phyloP scores from a whole-genome alignment of 2,329 filamentous ascomycete species.

The Calonectria pseudoturangicola region DNA sequence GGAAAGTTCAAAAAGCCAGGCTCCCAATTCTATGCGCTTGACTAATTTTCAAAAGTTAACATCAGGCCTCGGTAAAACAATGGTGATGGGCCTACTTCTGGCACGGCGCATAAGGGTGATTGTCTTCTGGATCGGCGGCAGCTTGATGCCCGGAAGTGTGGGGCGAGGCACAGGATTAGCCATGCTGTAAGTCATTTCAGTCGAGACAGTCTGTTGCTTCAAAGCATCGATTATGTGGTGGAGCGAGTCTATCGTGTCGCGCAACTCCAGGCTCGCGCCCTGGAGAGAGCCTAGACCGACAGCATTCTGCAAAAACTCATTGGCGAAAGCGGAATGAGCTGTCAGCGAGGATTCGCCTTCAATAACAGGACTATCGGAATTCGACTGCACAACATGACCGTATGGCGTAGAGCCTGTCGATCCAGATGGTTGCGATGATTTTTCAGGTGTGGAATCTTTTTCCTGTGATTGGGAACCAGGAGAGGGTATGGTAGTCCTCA shows the following conservation, averaged over 20 bases:
- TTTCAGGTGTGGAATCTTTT: constrained; percentile 43
- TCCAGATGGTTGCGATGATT: constrained; percentile 40
- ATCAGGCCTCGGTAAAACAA: not conserved
- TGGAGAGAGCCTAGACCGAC: constrained; percentile 56
- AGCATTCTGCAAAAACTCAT: constrained; percentile 64
- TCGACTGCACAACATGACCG: constrained; percentile 43
- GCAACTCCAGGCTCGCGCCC: constrained; percentile 57
- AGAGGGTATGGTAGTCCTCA: constrained; percentile 54
- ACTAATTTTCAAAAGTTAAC: constrained; percentile 30
- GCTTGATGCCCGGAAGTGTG: constrained; percentile 43
- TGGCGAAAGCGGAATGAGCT: constrained; percentile 68
- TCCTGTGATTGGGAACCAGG: constrained; percentile 35
- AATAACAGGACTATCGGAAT: constrained; percentile 58
- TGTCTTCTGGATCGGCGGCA: constrained; percentile 52
- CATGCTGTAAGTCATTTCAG: constrained; percentile 51
- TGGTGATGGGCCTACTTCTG: constrained; percentile 43
- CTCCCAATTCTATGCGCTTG: constrained; percentile 48
- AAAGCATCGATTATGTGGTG: constrained; percentile 54
- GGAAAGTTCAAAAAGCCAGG: constrained; percentile 57
- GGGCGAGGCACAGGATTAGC: constrained; percentile 49
- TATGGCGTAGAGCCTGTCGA: constrained; percentile 47
- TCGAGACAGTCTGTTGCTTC: constrained; percentile 51
- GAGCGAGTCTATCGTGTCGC: constrained; percentile 60
- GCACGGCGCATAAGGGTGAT: constrained; percentile 48
- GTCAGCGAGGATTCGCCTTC: constrained; percentile 68